Base-by-base conservation (phyloP, 2,329 filamentous ascomycete genomes). In the Paraconiothyrium brasiliense region DNA sequence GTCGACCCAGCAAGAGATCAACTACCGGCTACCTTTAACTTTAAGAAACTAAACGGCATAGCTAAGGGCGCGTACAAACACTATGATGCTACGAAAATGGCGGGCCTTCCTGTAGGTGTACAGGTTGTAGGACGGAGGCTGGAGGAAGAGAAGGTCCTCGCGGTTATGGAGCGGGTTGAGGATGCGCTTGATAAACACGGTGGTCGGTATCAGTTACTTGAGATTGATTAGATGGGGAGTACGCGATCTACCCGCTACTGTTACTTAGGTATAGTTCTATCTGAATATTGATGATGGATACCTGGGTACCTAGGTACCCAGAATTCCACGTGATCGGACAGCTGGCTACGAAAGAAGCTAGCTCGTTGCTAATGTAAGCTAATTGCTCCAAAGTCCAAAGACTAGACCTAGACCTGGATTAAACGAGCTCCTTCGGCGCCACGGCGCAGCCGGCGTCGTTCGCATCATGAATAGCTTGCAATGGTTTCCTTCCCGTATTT, bases 131-230 rank as follows among this genome's bases (percentile, higher is more conserved):
- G 93, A 0, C 84, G 90, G 46, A 84, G 93, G 39, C 80, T 96
- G 70, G 90, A 95, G 74, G 93, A 97, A 77, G 93, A 97, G 80
- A 95, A 94, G 81, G 92, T 97, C 0, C 79, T 97, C 54, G 88
- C 90, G 0, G 84, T 90, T 14, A 97, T 97, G 93, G 85, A 90
- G 78, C 85, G 86, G 58, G 84, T 97, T 2, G 92, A 97, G 78
- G 85, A 89, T 63, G 91, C 91, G 0, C 78, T 97, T 24, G 90
- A 87, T 54, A 79, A 78, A 62, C 75, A 80, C 35, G 84, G 84
- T 4, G 79, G 80, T 56, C 80, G 80, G 61, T 87, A 87, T 69
- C 71, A 82, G 66, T 72, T 86, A 54, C 63, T 87, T 37, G 78
- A 84, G 57, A 74, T 83, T 35, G 80, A 83, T 35, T 81, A 54